Conservation (phyloP, 306 rosid species). For the Hippophae gyantsensis region DNA sequence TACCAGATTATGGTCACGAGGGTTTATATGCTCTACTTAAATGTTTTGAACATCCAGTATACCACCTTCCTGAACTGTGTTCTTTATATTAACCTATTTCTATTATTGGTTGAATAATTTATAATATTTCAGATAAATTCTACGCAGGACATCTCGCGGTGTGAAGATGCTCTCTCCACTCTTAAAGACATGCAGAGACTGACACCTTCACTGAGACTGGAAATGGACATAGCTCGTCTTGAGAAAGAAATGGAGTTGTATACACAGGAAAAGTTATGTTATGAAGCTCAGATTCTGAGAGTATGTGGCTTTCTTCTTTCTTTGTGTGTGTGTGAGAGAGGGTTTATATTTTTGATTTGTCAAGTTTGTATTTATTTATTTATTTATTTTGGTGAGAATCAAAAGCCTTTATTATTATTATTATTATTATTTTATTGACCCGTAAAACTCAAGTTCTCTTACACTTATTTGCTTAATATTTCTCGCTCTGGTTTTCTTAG, state of each 20-base stretch:
- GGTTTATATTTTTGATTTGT: background rate
- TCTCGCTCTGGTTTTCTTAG: slow-evolving; percentile 29
- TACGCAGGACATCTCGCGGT: slow-evolving; percentile 76
- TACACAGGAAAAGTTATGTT: slow-evolving; percentile 80
- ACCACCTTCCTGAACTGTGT: slow-evolving; percentile 5
- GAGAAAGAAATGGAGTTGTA: slow-evolving; percentile 82
- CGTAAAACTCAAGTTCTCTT: background rate
- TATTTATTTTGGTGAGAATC: background rate
- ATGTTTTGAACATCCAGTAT: slow-evolving; percentile 4
- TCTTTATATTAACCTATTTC: slow-evolving; percentile 10
- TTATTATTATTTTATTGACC: background rate
- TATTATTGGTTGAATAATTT: slow-evolving; percentile 9
- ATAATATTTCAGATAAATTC: slow-evolving; percentile 1
- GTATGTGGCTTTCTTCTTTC: slow-evolving; percentile 28
- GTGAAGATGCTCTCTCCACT: slow-evolving; percentile 77
- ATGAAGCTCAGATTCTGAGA: slow-evolving; percentile 92
- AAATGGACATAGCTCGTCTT: slow-evolving; percentile 61
- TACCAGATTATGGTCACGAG: slow-evolving; percentile 12
- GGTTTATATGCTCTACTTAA: slow-evolving; percentile 1
- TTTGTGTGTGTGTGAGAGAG: background rate
- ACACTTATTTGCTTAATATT: slow-evolving; percentile 1
- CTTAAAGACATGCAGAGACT: slow-evolving; percentile 67
- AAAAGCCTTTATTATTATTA: background rate
- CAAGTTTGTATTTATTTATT: background rate
- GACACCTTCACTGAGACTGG: slow-evolving; percentile 51